Conservation (phyloP, 2,329 filamentous ascomycete genomes). For the Pyrenophora seminiperda region DNA sequence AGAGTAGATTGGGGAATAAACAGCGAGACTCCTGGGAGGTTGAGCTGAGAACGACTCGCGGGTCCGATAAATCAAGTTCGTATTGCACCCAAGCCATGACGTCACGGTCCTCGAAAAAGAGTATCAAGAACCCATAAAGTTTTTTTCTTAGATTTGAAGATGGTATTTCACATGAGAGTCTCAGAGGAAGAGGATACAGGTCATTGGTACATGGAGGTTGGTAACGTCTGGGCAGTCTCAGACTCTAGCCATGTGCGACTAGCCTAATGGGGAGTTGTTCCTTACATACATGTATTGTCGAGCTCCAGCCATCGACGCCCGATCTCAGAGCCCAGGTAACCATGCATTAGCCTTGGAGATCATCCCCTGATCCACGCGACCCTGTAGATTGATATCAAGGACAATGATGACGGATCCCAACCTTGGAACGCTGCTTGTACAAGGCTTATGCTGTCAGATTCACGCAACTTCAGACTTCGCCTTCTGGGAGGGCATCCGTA, state of each 20-base stretch:
- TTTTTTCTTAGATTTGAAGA: not conserved
- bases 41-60: not conserved
- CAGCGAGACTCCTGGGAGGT: not conserved
- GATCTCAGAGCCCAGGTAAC: slow-evolving; percentile 13
- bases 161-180: not conserved
- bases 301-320: slow-evolving; percentile 10
- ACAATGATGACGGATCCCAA: slow-evolving; percentile 4
- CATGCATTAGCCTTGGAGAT: slow-evolving; percentile 12
- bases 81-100: not conserved
- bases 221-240: slow-evolving; percentile 2
- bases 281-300: not conserved
- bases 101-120: not conserved
- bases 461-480: slow-evolving; percentile 1
- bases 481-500: not conserved
- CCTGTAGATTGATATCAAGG: slow-evolving; percentile 12
- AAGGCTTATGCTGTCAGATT: not conserved
- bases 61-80: not conserved
- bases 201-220: not conserved
- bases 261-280: slow-evolving; percentile 6
- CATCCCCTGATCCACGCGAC: slow-evolving; percentile 7
- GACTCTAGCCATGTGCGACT: not conserved
- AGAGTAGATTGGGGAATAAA: slow-evolving; percentile 2
- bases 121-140: not conserved
- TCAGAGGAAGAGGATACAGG: not conserved
- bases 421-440: not conserved